Base-by-base conservation (phyloP, 352 stramenopile genomes). In the Thraustotheca clavata region DNA sequence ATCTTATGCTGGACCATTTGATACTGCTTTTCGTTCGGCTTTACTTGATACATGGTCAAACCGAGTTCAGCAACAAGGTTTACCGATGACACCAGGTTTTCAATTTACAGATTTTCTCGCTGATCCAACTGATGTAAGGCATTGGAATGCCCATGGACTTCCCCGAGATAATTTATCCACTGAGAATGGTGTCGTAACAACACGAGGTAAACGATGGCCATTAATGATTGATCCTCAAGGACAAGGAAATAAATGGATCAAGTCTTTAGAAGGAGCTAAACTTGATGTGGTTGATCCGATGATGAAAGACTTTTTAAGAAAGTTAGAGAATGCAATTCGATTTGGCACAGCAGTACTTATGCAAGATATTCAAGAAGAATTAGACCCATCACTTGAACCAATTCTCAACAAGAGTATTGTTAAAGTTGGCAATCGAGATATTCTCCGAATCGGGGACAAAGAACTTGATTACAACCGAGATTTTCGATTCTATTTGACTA, bases 171-270 rank as follows among this genome's bases (percentile, higher is more conserved):
- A 91, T 6, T 79, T 98, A 16, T 96, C 81, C 3, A 98, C 92
- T 0, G 95, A 98, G 60, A 98, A 98, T 49, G 95, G 94, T 22
- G 93, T 98, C 31, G 97, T 98, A 65, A 95, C 95, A 22, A 98
- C 90, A 2, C 77, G 89, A 34, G 88, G 91, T 12, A 94, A 92
- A 49, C 76, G 94, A 1, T 98, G 94, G 94, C 94, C 94, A n/a
- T 79, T 98, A 7, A 98, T 98, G 94, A 98, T 98, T 50, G 95
- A 98, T 47, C 95, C 95, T 18, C 91, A 98, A 67, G 90, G 87
- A 0, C 95, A 98, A 60, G 95, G 90, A 8, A 98, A 98, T 69
- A 97, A 97, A 61, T 98, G 95, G 95, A 97, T 98, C 66, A 96
- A 96, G 63, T 90, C 91, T 2, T 95, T 98, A 82, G 87, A 98